Evolutionary conservation across 2,329 filamentous ascomycete genomes (phyloP).

Genomic region (Sphaerostilbella broomeana): DNA sequence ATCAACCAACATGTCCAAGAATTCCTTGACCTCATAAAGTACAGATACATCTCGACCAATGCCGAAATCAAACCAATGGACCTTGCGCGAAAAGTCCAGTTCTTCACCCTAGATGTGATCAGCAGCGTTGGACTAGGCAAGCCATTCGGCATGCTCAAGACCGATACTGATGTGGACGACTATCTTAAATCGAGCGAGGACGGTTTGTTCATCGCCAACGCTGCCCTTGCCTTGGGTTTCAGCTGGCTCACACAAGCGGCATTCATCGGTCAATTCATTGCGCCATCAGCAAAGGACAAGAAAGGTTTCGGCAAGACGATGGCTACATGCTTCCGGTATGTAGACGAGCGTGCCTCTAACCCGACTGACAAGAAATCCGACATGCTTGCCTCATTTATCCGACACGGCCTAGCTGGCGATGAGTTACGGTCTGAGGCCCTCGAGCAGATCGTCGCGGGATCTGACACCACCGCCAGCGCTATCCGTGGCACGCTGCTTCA

Average conservation of each 20-base stretch:
- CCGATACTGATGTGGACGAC: conserved; percentile 38
- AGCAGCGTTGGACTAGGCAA: conserved; percentile 44
- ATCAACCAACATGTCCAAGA: conserved; percentile 42
- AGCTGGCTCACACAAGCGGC: conserved; percentile 25
- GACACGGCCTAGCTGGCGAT: conserved; percentile 29
- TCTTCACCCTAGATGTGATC: conserved; percentile 49
- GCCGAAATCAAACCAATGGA: conserved; percentile 32
- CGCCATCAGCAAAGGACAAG: conserved; percentile 22
- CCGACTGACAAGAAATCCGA: conserved; percentile 26
- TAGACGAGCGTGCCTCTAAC: conserved; percentile 16
- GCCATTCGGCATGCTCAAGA: conserved; percentile 40
- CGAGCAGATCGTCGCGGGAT: conserved; percentile 38
- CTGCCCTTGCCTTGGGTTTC: conserved; percentile 23
- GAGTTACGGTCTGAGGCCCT: conserved; percentile 27
- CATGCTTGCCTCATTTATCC: conserved; percentile 38
- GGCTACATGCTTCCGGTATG: conserved; percentile 21
- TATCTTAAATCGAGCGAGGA: conserved; percentile 32
- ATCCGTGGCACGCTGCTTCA: conserved; percentile 44
- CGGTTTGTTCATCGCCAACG: conserved; percentile 23
- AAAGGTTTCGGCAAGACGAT: conserved; percentile 32
- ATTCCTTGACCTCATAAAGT: conserved; percentile 37
- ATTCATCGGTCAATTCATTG: conserved; percentile 22
- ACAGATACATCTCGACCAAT: conserved; percentile 35
- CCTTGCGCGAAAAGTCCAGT: conserved; percentile 40
- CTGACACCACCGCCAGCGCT: conserved; percentile 40